Conservation (phyloP, 2,329 filamentous ascomycete species). For the Monosporascus cannonballus region DNA sequence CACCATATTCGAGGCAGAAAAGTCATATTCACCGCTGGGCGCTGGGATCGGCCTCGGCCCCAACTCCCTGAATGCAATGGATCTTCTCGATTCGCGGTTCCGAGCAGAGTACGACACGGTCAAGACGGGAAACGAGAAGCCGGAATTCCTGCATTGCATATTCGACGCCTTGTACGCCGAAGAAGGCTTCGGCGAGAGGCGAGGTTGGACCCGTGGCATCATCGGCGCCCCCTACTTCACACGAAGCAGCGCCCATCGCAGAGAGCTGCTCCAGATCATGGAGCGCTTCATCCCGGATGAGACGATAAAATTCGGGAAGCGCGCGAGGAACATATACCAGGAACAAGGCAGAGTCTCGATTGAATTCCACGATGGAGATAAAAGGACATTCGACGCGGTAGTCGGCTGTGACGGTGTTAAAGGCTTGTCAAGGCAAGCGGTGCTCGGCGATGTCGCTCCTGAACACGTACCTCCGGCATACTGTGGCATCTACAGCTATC, state of each 20-base stretch:
- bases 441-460: constrained; percentile 17
- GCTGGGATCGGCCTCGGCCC: constrained; percentile 32
- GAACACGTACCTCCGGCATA: constrained; percentile 22
- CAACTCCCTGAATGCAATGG: constrained; percentile 35
- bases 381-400: constrained; percentile 13
- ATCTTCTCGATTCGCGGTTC: constrained; percentile 32
- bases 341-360: constrained; percentile 14
- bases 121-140: constrained; percentile 31
- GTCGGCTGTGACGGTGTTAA: constrained; percentile 23
- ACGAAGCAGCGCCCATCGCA: constrained; percentile 34
- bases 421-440: constrained; percentile 16
- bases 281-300: constrained; percentile 22
- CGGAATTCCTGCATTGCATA: constrained; percentile 31
- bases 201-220: constrained; percentile 29
- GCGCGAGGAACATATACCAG: constrained; percentile 17
- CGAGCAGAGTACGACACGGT: constrained; percentile 31
- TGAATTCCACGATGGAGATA: constrained; percentile 16
- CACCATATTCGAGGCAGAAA: constrained; percentile 22
- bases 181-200: constrained; percentile 31
- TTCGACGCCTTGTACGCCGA: constrained; percentile 35
- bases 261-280: constrained; percentile 37
- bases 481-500: constrained; percentile 24
- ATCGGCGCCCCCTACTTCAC: constrained; percentile 31
- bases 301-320: constrained; percentile 20
- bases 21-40: constrained; percentile 18